These are phyloP conservation scores for Fusarium oxysporum DNA, from an alignment of 2,329 filamentous ascomycete genomes.

Conservation along the genomic window DNA sequence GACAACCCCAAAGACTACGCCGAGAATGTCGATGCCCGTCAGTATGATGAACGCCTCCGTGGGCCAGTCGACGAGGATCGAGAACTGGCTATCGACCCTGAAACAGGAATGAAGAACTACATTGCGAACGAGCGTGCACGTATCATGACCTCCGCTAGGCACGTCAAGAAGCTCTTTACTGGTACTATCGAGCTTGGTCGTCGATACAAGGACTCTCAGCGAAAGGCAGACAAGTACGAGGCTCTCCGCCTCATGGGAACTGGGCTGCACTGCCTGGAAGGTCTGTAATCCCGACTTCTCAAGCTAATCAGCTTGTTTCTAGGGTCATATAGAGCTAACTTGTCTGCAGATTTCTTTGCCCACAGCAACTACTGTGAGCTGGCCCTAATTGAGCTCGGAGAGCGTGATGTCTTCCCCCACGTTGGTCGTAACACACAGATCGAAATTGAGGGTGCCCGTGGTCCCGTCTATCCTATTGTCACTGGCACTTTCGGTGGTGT, in stretches of 20 bases:
- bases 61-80: slow-evolving; percentile 81
- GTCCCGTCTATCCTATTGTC: slow-evolving; percentile 81
- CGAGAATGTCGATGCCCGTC: slow-evolving; percentile 85
- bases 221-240: slow-evolving; percentile 82
- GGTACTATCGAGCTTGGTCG: slow-evolving; percentile 84
- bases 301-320: neutral
- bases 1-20: slow-evolving; percentile 90
- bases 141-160: slow-evolving; percentile 84
- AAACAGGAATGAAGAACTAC: slow-evolving; percentile 89
- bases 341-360: slow-evolving; percentile 78
- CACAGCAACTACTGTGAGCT: slow-evolving; percentile 95
- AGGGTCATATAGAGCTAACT: slow-evolving; percentile 16
- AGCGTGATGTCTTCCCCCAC: slow-evolving; percentile 85
- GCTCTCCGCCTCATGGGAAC: slow-evolving; percentile 88
- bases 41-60: slow-evolving; percentile 84
- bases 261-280: slow-evolving; percentile 88
- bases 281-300: slow-evolving; percentile 50
- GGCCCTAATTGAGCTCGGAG: slow-evolving; percentile 87
- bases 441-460: slow-evolving; percentile 72
- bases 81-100: slow-evolving; percentile 82
- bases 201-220: slow-evolving; percentile 69
- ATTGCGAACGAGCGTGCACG: slow-evolving; percentile 85
- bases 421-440: slow-evolving; percentile 81
- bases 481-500: slow-evolving; percentile 96
- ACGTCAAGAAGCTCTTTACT: slow-evolving; percentile 79